Evolutionary conservation across 1,284 basidiomycete species (phyloP).

Genomic region (Leccinum brunneo-olivaceum): DNA sequence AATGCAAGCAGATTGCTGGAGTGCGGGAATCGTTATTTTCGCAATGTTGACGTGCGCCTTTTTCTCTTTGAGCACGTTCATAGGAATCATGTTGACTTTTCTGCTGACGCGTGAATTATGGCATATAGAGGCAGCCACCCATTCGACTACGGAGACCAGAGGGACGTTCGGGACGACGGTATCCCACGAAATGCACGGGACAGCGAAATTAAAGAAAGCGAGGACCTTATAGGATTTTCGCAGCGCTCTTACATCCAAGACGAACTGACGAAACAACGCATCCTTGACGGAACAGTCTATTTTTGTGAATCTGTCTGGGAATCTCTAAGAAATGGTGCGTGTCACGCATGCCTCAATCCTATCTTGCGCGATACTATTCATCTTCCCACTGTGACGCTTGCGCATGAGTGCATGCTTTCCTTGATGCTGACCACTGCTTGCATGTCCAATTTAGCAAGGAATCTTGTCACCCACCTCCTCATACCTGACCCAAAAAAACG

Average conservation of each 20-base stretch:
- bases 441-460: slow-evolving; percentile 38
- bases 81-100: neutral
- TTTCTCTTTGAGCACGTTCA: neutral
- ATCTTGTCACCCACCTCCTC: slow-evolving; percentile 52
- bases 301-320: slow-evolving; percentile 52
- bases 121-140: slow-evolving; percentile 59
- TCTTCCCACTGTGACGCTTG: neutral
- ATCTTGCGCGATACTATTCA: slow-evolving; percentile 3
- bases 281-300: slow-evolving; percentile 54
- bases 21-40: slow-evolving; percentile 70
- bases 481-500: slow-evolving; percentile 49
- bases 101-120: slow-evolving; percentile 8
- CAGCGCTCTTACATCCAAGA: slow-evolving; percentile 47
- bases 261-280: slow-evolving; percentile 57
- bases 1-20: slow-evolving; percentile 82
- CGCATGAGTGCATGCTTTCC: neutral
- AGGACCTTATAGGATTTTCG: slow-evolving; percentile 35
- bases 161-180: slow-evolving; percentile 16
- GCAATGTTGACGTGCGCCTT: slow-evolving; percentile 70
- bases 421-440: slow-evolving; percentile 6
- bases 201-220: slow-evolving; percentile 14
- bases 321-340: slow-evolving; percentile 52
- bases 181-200: slow-evolving; percentile 4
- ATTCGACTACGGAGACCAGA: slow-evolving; percentile 53
- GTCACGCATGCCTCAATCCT: neutral